These are phyloP conservation scores for Parathielavia hyrcaniae DNA, from an alignment of 495 filamentous ascomycete genomes.

Conservation along the genomic window DNA sequence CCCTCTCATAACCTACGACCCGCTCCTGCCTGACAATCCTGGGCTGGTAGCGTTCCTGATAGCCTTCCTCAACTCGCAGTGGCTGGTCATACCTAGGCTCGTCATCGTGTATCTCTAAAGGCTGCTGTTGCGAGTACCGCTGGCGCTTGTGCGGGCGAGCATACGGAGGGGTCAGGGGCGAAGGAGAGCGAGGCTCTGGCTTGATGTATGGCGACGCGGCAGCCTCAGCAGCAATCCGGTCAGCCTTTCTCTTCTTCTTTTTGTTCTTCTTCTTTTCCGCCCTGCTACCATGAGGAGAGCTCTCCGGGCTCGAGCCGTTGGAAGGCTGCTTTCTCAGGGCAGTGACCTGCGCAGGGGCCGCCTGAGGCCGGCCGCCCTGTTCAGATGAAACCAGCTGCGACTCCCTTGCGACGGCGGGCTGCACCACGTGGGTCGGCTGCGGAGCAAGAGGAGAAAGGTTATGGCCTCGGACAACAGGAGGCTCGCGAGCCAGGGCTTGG, in stretches of 20 bases:
- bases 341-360: conserved; percentile 46
- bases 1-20: conserved; percentile 27
- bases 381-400: conserved; percentile 45
- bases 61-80: conserved; percentile 20
- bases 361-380: conserved; percentile 24
- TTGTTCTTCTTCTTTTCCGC: conserved; percentile 42
- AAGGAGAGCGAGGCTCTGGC: conserved; percentile 77
- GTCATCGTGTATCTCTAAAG: conserved; percentile 38
- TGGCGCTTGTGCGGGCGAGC: conserved; percentile 48
- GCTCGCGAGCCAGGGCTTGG: conserved; percentile 28
- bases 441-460: conserved; percentile 69
- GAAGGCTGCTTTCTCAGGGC: conserved; percentile 42
- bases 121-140: conserved; percentile 45
- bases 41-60: conserved; percentile 25
- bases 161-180: conserved; percentile 54
- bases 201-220: conserved; percentile 63
- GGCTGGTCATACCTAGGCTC: conserved; percentile 36
- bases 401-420: conserved; percentile 58
- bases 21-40: conserved; percentile 25
- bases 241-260: conserved; percentile 47
- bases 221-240: conserved; percentile 34
- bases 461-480: conserved; percentile 40
- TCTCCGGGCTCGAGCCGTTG: conserved; percentile 46
- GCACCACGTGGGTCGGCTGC: conserved; percentile 75
- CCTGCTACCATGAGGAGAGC: conserved; percentile 42